These are phyloP conservation scores for Marasmius oreades DNA, from an alignment of 1,284 basidiomycete species.

Conservation along the genomic window DNA sequence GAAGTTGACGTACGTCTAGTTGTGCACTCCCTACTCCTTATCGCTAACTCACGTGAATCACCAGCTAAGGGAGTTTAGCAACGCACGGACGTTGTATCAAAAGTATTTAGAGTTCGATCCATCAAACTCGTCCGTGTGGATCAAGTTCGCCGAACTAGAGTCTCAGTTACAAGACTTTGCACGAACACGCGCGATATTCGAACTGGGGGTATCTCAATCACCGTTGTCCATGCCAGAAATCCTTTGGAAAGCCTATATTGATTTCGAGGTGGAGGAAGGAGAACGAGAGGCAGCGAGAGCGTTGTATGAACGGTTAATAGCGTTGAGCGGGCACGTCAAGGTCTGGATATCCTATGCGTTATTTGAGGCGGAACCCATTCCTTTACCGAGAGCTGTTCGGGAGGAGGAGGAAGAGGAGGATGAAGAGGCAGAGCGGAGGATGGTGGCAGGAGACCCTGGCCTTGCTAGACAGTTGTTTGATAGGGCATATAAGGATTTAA, in stretches of 20 bases:
- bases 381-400: constrained; percentile 58
- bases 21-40: not conserved
- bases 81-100: constrained; percentile 89
- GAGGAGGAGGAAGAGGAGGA: constrained; percentile 78
- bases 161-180: constrained; percentile 87
- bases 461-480: constrained; percentile 79
- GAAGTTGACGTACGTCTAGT: constrained; percentile 71
- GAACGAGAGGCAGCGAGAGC: constrained; percentile 82
- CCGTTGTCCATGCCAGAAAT: constrained; percentile 98
- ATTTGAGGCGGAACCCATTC: constrained; percentile 72
- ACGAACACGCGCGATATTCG: constrained; percentile 93
- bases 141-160: constrained; percentile 96
- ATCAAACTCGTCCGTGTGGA: constrained; percentile 91
- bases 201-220: constrained; percentile 87
- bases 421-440: constrained; percentile 57
- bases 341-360: constrained; percentile 82
- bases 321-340: constrained; percentile 92
- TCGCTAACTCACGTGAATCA: constrained; percentile 11
- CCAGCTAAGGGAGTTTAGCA: constrained; percentile 90
- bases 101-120: constrained; percentile 95
- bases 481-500: constrained; percentile 84
- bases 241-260: constrained; percentile 97
- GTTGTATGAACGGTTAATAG: constrained; percentile 89
- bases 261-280: constrained; percentile 93
- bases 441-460: constrained; percentile 66